phyloP scores from a whole-genome alignment of 176 grass and related monocot genomes.

The Aegilops bicornis region DNA sequence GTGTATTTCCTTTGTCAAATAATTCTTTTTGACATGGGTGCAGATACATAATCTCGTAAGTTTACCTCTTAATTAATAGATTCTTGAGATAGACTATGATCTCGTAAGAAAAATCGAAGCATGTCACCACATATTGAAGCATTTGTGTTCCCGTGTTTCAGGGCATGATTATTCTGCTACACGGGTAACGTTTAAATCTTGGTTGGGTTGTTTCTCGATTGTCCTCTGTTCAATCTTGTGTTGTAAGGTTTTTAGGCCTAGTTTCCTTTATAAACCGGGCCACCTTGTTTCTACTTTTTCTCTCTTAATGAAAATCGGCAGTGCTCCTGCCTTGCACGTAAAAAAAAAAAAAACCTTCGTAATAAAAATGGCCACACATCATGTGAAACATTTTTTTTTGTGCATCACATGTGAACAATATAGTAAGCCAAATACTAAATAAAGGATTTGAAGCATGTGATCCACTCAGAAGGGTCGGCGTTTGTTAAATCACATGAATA shows the following conservation, averaged over 20 bases:
- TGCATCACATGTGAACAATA: background rate
- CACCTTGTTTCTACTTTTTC: no score
- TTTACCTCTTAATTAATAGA: background rate
- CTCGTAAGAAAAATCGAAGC: background rate
- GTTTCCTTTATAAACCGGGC: no score
- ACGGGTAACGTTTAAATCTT: background rate
- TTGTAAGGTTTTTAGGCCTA: no score
- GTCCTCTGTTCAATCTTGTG: no score
- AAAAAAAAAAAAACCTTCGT: background rate
- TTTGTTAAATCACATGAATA: background rate
- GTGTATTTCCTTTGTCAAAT: no score
- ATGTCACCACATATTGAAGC: background rate
- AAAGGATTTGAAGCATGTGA: constrained; percentile 3
- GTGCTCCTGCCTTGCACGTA: no score
- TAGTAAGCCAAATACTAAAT: background rate
- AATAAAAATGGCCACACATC: background rate
- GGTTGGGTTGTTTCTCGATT: no score
- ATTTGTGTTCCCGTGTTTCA: background rate
- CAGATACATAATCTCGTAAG: background rate
- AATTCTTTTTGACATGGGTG: background rate
- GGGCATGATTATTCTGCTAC: background rate
- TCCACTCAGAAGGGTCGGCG: background rate
- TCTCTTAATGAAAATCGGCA: no score
- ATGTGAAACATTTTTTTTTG: background rate
- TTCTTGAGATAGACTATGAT: background rate